phyloP scores from a whole-genome alignment of 768 basidiomycete genomes.

The Panaeolus papilionaceus region DNA sequence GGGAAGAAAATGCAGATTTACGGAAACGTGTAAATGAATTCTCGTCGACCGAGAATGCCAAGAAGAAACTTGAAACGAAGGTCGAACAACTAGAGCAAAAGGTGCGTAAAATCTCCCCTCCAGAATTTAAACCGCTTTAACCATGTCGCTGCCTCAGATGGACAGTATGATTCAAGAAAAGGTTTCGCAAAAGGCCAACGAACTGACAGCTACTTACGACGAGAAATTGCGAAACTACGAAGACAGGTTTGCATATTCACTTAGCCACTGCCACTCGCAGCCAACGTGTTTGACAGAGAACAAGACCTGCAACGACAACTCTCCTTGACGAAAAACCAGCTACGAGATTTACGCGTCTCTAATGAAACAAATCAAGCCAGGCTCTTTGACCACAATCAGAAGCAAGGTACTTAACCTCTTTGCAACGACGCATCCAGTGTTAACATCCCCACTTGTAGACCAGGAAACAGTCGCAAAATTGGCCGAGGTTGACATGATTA shows the following conservation, averaged over 20 bases:
- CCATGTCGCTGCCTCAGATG: constrained; percentile 66
- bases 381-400: constrained; percentile 87
- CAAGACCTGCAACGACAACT: constrained; percentile 94
- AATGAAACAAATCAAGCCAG: constrained; percentile 95
- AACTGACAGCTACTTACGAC: constrained; percentile 95
- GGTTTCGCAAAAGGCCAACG: constrained; percentile 92
- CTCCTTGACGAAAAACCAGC: constrained; percentile 84
- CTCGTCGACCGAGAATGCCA: constrained; percentile 65
- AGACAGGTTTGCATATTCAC: constrained; percentile 68
- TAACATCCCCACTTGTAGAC: constrained; percentile 51
- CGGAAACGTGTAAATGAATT: constrained; percentile 73
- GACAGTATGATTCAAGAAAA: constrained; percentile 91
- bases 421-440: background rate
- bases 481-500: constrained; percentile 94
- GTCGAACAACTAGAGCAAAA: constrained; percentile 85
- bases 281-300: constrained; percentile 59
- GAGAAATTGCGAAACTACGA: constrained; percentile 96
- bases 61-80: constrained; percentile 76
- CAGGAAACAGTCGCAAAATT: constrained; percentile 91
- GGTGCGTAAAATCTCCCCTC: constrained; percentile 46
- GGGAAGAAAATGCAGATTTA: constrained; percentile 85
- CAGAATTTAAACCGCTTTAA: background rate
- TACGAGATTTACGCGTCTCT: constrained; percentile 88
- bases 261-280: too few species aligned
- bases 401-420: constrained; percentile 68